phyloP scores from a whole-genome alignment of 1,284 basidiomycete species.

The Apiotrichum sp. region DNA sequence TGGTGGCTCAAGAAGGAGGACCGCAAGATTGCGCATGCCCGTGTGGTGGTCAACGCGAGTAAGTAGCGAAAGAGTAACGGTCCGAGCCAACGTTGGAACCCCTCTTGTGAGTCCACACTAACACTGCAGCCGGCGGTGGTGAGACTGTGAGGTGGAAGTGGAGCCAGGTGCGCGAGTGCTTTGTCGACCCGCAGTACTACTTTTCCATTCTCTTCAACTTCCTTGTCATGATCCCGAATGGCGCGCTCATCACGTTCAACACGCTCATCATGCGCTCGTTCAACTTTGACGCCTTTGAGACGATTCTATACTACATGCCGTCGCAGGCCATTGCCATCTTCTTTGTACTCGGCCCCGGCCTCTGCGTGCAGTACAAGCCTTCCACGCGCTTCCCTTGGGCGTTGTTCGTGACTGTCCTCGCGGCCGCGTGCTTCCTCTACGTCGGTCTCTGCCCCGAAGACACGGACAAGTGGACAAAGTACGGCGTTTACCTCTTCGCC shows the following conservation, averaged over 20 bases:
- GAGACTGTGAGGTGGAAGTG: slow-evolving; percentile 22
- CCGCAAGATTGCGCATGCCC: not conserved
- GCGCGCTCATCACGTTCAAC: slow-evolving; percentile 16
- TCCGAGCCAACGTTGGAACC: no score
- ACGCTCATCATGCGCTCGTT: slow-evolving; percentile 20
- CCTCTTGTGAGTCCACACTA: no score
- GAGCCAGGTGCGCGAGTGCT: slow-evolving; percentile 24
- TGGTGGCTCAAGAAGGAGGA: slow-evolving; percentile 20
- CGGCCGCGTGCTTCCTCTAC: slow-evolving; percentile 20
- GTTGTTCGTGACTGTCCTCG: slow-evolving; percentile 14
- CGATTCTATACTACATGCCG: slow-evolving; percentile 23
- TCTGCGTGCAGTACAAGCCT: slow-evolving; percentile 13
- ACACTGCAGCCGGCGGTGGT: slow-evolving; percentile 10
- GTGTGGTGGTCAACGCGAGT: slow-evolving; percentile 16
- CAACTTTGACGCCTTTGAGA: slow-evolving; percentile 19
- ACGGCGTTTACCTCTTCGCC: slow-evolving; percentile 19
- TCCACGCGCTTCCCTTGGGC: slow-evolving; percentile 21
- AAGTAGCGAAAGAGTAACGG: no score
- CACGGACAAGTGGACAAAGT: slow-evolving; percentile 20
- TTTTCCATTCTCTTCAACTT: slow-evolving; percentile 22
- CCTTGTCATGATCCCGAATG: slow-evolving; percentile 23
- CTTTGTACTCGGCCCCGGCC: slow-evolving; percentile 14
- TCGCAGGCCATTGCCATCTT: slow-evolving; percentile 16
- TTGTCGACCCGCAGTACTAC: slow-evolving; percentile 26
- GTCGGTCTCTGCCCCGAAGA: slow-evolving; percentile 16